Percentiles rank a stretch among this genome's conserved stretches.
phyloP scores from a whole-genome alignment of 257 asterid species.

The Paraleonurus japonicus region DNA sequence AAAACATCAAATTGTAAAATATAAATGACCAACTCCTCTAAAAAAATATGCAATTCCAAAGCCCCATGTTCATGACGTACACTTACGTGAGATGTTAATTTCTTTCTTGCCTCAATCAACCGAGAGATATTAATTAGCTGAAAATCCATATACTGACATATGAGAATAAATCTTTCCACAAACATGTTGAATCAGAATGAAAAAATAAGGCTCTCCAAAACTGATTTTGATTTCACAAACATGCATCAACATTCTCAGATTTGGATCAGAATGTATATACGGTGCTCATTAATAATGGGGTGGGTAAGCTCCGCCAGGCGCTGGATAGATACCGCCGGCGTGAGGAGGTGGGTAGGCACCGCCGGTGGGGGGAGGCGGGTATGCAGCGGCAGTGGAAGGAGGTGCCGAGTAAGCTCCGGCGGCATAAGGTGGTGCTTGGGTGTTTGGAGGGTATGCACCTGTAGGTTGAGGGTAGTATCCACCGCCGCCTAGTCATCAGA shows the following conservation, averaged over 20 bases:
- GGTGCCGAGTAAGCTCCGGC: conserved; percentile 23
- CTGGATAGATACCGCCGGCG: conserved; percentile 18
- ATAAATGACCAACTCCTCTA: no score
- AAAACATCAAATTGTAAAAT: no score
- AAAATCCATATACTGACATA: neutral
- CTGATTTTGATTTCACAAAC: conserved; percentile 1
- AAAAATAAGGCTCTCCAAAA: neutral
- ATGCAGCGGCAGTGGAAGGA: conserved; percentile 19
- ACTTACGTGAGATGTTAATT: neutral
- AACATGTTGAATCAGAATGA: neutral
- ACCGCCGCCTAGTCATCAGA: conserved; percentile 21
- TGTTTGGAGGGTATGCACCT: conserved; percentile 27
- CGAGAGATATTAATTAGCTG: neutral
- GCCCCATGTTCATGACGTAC: no score
- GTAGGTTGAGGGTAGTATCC: conserved; percentile 36
- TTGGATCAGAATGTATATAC: neutral
- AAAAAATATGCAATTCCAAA: no score
- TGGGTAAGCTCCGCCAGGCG: conserved; percentile 31
- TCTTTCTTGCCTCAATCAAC: neutral
- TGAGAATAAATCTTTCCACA: neutral
- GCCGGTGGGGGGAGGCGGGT: conserved; percentile 19
- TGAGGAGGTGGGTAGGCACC: conserved; percentile 36
- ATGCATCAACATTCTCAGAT: neutral
- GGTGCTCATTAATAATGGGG: conserved; percentile 23
- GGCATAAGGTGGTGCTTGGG: conserved; percentile 33